These are phyloP conservation scores for Colletotrichum simmondsii DNA, from an alignment of 2,329 filamentous ascomycete genomes.

Conservation along the genomic window DNA sequence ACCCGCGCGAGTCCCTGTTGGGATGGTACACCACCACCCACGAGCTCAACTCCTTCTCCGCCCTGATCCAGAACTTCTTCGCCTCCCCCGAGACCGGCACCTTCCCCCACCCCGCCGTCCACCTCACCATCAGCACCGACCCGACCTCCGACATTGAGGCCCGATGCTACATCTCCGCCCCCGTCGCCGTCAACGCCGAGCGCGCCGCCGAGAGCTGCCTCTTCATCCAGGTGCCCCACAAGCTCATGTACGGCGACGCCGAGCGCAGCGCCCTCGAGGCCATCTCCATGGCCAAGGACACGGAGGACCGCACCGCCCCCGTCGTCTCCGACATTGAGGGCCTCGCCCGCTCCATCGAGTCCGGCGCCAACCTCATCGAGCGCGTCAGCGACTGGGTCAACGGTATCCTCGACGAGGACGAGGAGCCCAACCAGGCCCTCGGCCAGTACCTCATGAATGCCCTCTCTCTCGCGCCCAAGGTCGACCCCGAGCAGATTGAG, in stretches of 20 bases:
- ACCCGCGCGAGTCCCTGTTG: slow-evolving; percentile 92
- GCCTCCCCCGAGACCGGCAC: slow-evolving; percentile 96
- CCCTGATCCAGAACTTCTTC: slow-evolving; percentile 99
- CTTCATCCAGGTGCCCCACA: slow-evolving; percentile 97
- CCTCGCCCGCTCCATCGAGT: slow-evolving; percentile 85
- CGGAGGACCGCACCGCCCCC: slow-evolving; percentile 77
- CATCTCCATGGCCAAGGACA: slow-evolving; percentile 83
- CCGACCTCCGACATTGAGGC: slow-evolving; percentile 90
- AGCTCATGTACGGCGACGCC: slow-evolving; percentile 86
- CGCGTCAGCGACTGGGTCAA: slow-evolving; percentile 92
- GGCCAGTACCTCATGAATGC: slow-evolving; percentile 97
- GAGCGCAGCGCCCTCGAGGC: slow-evolving; percentile 78
- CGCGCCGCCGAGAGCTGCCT: slow-evolving; percentile 95
- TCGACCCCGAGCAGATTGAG: slow-evolving; percentile 90
- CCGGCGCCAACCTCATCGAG: slow-evolving; percentile 90
- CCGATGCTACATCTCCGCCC: slow-evolving; percentile 93
- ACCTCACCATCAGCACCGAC: slow-evolving; percentile 93
- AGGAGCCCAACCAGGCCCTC: slow-evolving; percentile 87
- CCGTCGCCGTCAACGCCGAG: slow-evolving; percentile 94
- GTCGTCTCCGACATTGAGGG: slow-evolving; percentile 91
- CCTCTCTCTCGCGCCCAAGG: slow-evolving; percentile 92
- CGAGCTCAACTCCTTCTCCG: slow-evolving; percentile 98
- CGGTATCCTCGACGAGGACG: slow-evolving; percentile 93
- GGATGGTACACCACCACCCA: slow-evolving; percentile 98
- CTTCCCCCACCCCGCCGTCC: slow-evolving; percentile 95